Base-by-base conservation (phyloP, 1,284 basidiomycete genomes). In the Sporisorium sorghi region DNA sequence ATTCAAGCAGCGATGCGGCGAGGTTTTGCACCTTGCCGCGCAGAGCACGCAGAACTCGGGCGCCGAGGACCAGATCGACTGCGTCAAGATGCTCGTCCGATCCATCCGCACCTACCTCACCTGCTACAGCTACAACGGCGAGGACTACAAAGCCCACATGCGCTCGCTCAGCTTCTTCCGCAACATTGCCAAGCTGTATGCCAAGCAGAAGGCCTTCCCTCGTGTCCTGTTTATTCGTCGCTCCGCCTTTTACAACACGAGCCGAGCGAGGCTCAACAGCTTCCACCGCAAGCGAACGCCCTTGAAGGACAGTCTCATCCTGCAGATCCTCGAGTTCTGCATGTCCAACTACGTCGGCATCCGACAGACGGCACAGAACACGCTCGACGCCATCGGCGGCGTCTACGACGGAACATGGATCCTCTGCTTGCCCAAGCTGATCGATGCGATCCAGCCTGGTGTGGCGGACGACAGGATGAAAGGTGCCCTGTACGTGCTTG, bases 381-480 rank as follows among this genome's bases (percentile, higher is more conserved):
- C 91, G 35, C 85, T 94, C 23, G 89, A 91, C 74, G 89, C 87
- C 67, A 88, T 90, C 55, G 90, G 88, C 24, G 76, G 92, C 89
- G 90, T 91, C 79, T 97, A 92, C 78, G 88, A 93, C 59, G 91
- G 94, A 44, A 91, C 93, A 2, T 92, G 91, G 65, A 88, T 90
- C 65, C 88, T 91, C 70, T 89, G 89, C 54, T 87, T 93, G 55
- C 91, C 92, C 1, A 87, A 87, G 24, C 58, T 83, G 35, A 91
- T 96, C 78, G 88, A 90, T 43, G 90, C 92, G 0, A 86, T 96
- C 47, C 50, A 65, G 32, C 72, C 67, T 11, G 58, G 61, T 7
- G 76, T 65, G 15, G 92, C 94, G 79, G 93, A 94, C 23, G 96
- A 98, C 85, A 89, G 91, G 52, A 97, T 97, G 90, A 99, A 99